A percentile compares a stretch with the other conserved stretches of the same genome.
Conservation (phyloP, 202 grass and related monocot genomes). For the Sporobolus alterniflorus region DNA sequence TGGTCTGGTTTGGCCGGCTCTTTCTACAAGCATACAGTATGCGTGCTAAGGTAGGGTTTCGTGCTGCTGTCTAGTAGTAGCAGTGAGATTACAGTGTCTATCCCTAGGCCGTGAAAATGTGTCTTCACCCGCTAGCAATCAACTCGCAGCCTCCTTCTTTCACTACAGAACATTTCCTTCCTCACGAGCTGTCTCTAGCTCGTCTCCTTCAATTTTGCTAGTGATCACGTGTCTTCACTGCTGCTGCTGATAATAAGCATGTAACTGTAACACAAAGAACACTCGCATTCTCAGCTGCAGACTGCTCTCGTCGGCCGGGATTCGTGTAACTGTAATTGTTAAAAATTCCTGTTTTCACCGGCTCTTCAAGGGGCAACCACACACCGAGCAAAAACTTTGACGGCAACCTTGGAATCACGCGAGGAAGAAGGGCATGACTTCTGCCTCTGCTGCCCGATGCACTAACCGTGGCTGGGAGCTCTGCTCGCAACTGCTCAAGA, state of each 20-base stretch:
- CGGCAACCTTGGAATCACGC: conserved; percentile 28
- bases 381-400: too few relatives aligned
- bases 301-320: background rate
- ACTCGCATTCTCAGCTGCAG: background rate
- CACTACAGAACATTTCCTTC: background rate
- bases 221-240: background rate
- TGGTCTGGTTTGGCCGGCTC: background rate
- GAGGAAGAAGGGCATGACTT: background rate
- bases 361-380: too few relatives aligned
- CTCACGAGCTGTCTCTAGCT: background rate
- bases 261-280: background rate
- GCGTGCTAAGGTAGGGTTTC: background rate
- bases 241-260: background rate
- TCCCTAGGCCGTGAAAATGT: background rate
- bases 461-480: background rate
- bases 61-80: background rate
- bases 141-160: background rate
- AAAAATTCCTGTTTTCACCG: background rate
- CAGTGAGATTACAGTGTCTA: background rate
- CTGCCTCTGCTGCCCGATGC: background rate
- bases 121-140: conserved; percentile 13
- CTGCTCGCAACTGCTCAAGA: background rate
- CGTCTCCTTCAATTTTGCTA: background rate
- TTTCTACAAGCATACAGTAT: too few relatives aligned
- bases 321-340: too few relatives aligned